Evolutionary conservation across 768 basidiomycete species (phyloP), one percentile per base, ranked within the genome.

Genomic region (Paxillus ammoniavirescens): DNA sequence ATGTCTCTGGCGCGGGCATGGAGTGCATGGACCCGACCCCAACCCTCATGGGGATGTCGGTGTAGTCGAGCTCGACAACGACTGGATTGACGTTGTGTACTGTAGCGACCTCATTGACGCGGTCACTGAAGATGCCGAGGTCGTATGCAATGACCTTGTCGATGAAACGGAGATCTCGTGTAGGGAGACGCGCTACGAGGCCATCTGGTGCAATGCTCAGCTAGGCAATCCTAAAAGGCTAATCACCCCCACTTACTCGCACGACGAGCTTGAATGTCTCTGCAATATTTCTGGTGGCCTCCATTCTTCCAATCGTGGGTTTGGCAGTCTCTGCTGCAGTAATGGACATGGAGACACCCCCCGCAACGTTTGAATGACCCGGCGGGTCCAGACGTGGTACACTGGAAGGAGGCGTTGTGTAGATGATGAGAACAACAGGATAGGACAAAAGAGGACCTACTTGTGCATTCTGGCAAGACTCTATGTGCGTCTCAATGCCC

Each of bases 261-360:
- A 40, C 57, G 64, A 38, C 64, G 61, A 15, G 56, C 58, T 50
- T 68, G 66, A 28, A 68, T 68, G 37, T 61, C 61, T 15, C 50
- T 58, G 35, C 66, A 68, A 41, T 68, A 60, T 38, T 46, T 58
- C 52, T 51, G 56, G 50, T 70, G 67, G 4, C 55, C 52, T 10
- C 68, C 67, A n/a, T 56, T 53, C 50, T 58, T 68, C 66, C 66
- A 68, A 36, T 68, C 66, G 46, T 66, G 59, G 0, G 52, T 63
- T 43, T 68, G 68, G 48, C 68, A 70, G 50, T 68, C 67, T 44
- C 54, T 68, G 53, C 64, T 59, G 49, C 66, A 68, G 38, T 68
- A 70, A 44, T 66, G 52, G 21, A 68, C 67, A 38, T 66, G 62
- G 42, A 64, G 63, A 47, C 67, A 68, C 8, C 66, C 64, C 6